Base-by-base conservation (phyloP, 129 eudicot genomes). In the Pittosporum tobira region DNA sequence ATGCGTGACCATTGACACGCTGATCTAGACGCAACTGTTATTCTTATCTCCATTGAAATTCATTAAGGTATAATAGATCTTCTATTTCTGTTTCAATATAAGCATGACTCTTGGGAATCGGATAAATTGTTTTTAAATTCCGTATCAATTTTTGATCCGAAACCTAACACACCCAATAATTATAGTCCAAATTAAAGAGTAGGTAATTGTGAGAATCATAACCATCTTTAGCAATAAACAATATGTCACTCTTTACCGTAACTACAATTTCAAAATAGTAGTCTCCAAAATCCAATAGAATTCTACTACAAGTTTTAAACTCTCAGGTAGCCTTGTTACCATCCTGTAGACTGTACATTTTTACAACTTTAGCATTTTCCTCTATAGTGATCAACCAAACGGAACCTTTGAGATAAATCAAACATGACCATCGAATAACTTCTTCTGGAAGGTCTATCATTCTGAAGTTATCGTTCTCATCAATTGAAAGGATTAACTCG, bases 351-450 rank as follows among this genome's bases (percentile, higher is more conserved):
- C 19, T 13, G 55, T 55, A 66, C 23, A 66, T 55, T 37, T 7
- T 16, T 15, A 66, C 11, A 10, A 9, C 3, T 3, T 18, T 13
- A 3, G 12, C 57, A 0, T 1, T 45, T n/a, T 51, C 25, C 5
- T 66, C 58, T 34, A 66, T 18, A 7, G 23, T 15, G 25, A 51
- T 36, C 45, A 56, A 47, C 5, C 5, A 3, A 13, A 24, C 2
- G n/a, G 34, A 52, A 21, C 64, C 71, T 25, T 21, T 2, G n/a
- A 66, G 22, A 16, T 66, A 57, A 14, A 66, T 30, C 56, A 66
- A 28, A 27, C 45, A 45, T 10, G 46, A 31, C 57, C 7, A 30
- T 1, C 27, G 15, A 46, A 27, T 6, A 12, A 15, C 36, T 25
- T 52, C 36, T 0, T 5, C 10, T 12, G 70, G 70, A 26, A 51